These are phyloP conservation scores for Tagetes erecta DNA, from an alignment of 129 eudicot genomes.

Conservation along the genomic window DNA sequence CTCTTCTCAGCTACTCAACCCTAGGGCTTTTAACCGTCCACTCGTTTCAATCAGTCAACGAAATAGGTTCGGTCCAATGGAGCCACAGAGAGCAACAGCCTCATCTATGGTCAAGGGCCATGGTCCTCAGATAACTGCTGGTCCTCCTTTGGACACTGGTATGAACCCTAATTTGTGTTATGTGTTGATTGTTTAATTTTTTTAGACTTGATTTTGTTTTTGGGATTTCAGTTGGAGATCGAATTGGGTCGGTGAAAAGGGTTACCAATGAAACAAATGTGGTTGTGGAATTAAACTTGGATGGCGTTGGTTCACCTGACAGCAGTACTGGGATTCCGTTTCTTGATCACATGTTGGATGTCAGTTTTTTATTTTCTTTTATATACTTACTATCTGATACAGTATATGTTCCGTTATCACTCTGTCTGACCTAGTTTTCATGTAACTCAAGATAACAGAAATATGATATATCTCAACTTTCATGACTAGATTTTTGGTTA, in stretches of 20 bases:
- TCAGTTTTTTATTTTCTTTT: conserved; percentile 32
- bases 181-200: neutral
- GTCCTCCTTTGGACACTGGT: conserved; percentile 25
- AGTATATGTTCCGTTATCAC: too few species aligned
- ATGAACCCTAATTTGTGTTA: conserved; percentile 11
- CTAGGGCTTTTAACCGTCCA: conserved; percentile 18
- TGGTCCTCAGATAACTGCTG: conserved; percentile 2
- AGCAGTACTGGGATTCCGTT: conserved; percentile 84
- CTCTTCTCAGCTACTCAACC: conserved; percentile 3
- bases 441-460: neutral
- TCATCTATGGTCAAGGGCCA: conserved; percentile 20
- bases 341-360: conserved; percentile 99
- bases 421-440: too few species aligned
- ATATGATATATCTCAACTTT: neutral
- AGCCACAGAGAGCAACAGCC: conserved; percentile 22
- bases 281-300: conserved; percentile 75
- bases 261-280: conserved; percentile 95
- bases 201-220: neutral
- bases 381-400: too few species aligned
- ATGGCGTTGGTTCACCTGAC: conserved; percentile 83
- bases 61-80: neutral
- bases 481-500: neutral
- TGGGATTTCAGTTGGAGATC: conserved; percentile 30
- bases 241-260: conserved; percentile 89
- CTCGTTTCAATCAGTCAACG: conserved; percentile 24